Percentiles rank a stretch among this genome's conserved stretches.
Evolutionary conservation across 805 yeast genomes (phyloP).

Genomic region (Saccharomyces eubayanus): DNA sequence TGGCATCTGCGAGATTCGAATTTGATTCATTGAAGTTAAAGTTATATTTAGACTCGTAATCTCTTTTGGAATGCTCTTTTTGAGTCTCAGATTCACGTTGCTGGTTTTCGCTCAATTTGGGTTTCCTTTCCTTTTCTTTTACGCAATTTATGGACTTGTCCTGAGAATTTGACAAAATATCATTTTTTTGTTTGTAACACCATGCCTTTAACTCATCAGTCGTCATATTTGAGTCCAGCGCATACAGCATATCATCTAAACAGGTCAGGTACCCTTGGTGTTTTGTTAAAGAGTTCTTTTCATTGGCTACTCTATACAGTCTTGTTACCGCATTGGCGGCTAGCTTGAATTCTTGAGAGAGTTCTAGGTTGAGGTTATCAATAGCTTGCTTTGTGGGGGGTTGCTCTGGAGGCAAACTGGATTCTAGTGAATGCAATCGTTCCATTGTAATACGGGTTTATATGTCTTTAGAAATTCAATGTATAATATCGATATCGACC

Average conservation of each 20-base stretch:
- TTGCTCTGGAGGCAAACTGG: constrained; percentile 27
- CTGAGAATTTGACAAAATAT: constrained; percentile 7
- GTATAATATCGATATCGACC: not conserved
- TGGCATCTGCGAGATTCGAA: constrained; percentile 1
- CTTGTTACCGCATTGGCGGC: constrained; percentile 71
- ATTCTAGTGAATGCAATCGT: constrained; percentile 15
- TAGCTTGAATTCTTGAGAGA: constrained; percentile 55
- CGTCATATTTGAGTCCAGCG: constrained; percentile 20
- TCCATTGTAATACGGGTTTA: constrained; percentile 14
- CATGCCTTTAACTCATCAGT: constrained; percentile 18
- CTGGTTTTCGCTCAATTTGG: not conserved
- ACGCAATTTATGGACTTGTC: not conserved
- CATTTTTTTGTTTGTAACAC: constrained; percentile 20
- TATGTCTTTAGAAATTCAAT: not conserved
- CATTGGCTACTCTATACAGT: constrained; percentile 52
- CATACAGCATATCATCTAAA: constrained; percentile 45
- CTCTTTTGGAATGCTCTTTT: not conserved
- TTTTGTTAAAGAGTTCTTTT: constrained; percentile 40
- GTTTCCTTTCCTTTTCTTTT: not conserved
- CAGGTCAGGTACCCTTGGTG: constrained; percentile 58
- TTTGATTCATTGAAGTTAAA: constrained; percentile 9
- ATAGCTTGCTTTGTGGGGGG: constrained; percentile 25
- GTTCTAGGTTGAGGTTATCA: constrained; percentile 38
- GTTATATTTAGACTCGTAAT: constrained; percentile 4
- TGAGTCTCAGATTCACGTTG: not conserved